Percentiles rank a stretch among this genome's conserved stretches.
phyloP scores from a whole-genome alignment of 345 rosid genomes.

The Moringa oleifera region DNA sequence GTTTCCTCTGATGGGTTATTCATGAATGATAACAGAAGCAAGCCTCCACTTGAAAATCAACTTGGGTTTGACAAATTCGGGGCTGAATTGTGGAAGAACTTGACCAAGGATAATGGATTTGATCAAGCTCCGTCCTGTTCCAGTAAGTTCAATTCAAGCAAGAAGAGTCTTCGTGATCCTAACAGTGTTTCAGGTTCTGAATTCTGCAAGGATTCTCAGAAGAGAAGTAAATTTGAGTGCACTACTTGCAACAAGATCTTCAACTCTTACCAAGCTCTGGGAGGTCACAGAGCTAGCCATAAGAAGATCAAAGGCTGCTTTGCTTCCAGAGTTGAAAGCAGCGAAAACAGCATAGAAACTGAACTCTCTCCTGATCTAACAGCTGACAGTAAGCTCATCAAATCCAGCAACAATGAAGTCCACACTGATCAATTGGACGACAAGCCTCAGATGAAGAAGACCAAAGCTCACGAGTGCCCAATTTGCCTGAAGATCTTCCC shows the following conservation, averaged over 20 bases:
- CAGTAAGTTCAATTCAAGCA: conserved; percentile 14
- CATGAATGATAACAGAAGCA: conserved; percentile 9
- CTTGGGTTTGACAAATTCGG: conserved; percentile 15
- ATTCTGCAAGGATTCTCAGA: conserved; percentile 19
- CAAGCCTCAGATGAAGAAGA: conserved; percentile 21
- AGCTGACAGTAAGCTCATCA: conserved; percentile 14
- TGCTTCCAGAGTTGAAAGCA: conserved; percentile 27
- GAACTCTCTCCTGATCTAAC: conserved; percentile 19
- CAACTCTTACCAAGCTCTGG: conserved; percentile 76
- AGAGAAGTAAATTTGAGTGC: conserved; percentile 50
- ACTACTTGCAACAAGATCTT: conserved; percentile 62
- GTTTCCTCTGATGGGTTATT: not conserved
- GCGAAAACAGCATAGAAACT: conserved; percentile 29
- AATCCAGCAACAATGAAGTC: conserved; percentile 12
- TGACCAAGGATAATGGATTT: conserved; percentile 14
- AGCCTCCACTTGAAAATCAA: conserved; percentile 11
- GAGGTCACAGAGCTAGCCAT: conserved; percentile 88
- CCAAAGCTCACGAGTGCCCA: conserved; percentile 51
- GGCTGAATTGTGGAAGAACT: conserved; percentile 13
- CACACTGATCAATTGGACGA: conserved; percentile 10
- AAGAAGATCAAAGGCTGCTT: conserved; percentile 37
- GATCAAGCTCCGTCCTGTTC: conserved; percentile 14
- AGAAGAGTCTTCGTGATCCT: conserved; percentile 17
- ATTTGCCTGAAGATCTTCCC: conserved; percentile 60
- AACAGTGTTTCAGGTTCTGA: conserved; percentile 17